Conservation (phyloP, 192 early-diverging fungal species). For the Chytriomyces sp. region DNA sequence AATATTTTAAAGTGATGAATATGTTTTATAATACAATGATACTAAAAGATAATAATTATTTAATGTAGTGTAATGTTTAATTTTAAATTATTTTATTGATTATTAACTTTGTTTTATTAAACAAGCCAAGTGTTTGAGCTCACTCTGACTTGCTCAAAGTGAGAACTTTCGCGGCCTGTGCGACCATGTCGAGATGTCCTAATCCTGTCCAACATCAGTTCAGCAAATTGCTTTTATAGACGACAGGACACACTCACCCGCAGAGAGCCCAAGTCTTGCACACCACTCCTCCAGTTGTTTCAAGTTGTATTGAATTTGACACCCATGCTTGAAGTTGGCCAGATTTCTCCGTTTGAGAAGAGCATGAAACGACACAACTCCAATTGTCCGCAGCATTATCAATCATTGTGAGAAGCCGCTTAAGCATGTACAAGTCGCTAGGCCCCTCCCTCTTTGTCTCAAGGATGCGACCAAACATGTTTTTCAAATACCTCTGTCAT, state of each 20-base stretch:
- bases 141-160: no score
- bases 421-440: constrained; percentile 80
- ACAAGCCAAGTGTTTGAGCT: no score
- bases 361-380: constrained; percentile 85
- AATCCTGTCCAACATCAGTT: no score
- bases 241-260: constrained; percentile 38
- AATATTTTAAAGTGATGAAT: no score
- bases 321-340: constrained; percentile 87
- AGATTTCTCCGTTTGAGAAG: constrained; percentile 89
- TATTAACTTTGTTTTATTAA: no score
- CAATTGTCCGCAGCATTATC: constrained; percentile 82
- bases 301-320: constrained; percentile 96
- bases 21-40: no score
- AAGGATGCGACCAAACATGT: neutral
- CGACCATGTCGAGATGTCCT: constrained; percentile 75
- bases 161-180: constrained; percentile 87
- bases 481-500: no score
- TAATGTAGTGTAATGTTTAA: no score
- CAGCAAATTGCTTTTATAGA: constrained; percentile 4
- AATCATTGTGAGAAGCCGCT: constrained; percentile 80
- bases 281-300: constrained; percentile 94
- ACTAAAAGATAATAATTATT: no score
- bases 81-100: no score
- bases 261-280: constrained; percentile 75
- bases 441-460: neutral